Evolutionary conservation across 306 rosid species (phyloP).

Genomic region (Corylus avellana): DNA sequence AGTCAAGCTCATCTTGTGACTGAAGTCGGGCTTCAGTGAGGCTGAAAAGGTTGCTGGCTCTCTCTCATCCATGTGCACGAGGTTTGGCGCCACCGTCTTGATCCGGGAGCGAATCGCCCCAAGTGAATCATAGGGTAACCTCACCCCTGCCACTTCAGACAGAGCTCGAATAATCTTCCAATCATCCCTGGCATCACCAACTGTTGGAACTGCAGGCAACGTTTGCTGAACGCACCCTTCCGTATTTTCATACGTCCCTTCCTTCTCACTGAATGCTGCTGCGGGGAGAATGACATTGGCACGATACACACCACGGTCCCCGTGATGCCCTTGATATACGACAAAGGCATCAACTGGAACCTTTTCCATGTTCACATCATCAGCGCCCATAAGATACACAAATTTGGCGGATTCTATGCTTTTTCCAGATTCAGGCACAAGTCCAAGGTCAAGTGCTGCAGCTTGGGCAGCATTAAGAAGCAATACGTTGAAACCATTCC

Average conservation of each 20-base stretch:
- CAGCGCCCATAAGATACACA: conserved; percentile 96
- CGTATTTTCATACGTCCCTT: conserved; percentile 87
- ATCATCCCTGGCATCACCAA: conserved; percentile 96
- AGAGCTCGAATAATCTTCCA: conserved; percentile 95
- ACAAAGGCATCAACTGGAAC: conserved; percentile 85
- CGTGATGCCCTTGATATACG: conserved; percentile 98
- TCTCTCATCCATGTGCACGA: conserved; percentile 69
- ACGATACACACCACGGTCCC: conserved; percentile 84
- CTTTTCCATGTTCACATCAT: conserved; percentile 70
- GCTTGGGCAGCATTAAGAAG: conserved; percentile 97
- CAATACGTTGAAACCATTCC: conserved; percentile 91
- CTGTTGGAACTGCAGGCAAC: conserved; percentile 95
- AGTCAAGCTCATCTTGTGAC: conserved; percentile 45
- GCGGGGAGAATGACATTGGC: conserved; percentile 87
- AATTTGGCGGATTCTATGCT: conserved; percentile 80
- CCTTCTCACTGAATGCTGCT: conserved; percentile 95
- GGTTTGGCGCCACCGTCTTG: conserved; percentile 83
- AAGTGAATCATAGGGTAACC: conserved; percentile 74
- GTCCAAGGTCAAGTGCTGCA: conserved; percentile 99
- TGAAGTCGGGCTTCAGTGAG: conserved; percentile 61
- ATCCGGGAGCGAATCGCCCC: conserved; percentile 66
- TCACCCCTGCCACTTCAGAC: conserved; percentile 79
- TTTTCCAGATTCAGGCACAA: conserved; percentile 85
- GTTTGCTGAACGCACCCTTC: conserved; percentile 94
- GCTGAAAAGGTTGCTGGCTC: conserved; percentile 74